Percentiles rank a stretch among this genome's conserved stretches.
phyloP scores from a whole-genome alignment of 768 basidiomycete genomes.

The Scleroderma bovista region DNA sequence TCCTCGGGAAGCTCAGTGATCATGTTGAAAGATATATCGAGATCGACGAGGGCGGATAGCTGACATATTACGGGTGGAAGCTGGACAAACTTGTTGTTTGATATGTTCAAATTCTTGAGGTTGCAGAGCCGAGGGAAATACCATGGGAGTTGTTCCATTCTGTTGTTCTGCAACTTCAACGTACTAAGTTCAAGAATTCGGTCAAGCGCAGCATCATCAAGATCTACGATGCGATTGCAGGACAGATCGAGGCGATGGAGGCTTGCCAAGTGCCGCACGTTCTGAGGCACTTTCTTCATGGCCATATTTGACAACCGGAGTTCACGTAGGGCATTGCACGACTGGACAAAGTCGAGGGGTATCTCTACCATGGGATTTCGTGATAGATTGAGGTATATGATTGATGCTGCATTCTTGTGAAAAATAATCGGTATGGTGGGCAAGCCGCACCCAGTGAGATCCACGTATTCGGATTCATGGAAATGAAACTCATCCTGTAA shows the following conservation, averaged over 20 bases:
- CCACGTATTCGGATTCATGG: constrained; percentile 70
- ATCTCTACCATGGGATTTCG: constrained; percentile 95
- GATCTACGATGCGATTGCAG: constrained; percentile 84
- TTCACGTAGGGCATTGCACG: constrained; percentile 77
- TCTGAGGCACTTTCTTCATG: constrained; percentile 88
- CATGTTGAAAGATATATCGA: constrained; percentile 94
- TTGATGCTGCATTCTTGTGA: constrained; percentile 77
- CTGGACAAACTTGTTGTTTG: constrained; percentile 85
- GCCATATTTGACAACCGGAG: constrained; percentile 87
- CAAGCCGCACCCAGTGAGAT: constrained; percentile 74
- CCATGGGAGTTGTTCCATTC: constrained; percentile 80
- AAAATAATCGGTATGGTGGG: constrained; percentile 86
- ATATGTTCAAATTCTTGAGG: constrained; percentile 82
- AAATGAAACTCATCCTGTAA: constrained; percentile 55
- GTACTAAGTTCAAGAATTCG: constrained; percentile 62
- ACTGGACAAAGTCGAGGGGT: constrained; percentile 93
- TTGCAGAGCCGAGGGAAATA: constrained; percentile 71
- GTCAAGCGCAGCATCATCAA: constrained; percentile 82
- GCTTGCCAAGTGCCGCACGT: constrained; percentile 66
- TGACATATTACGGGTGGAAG: constrained; percentile 74
- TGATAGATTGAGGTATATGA: constrained; percentile 82
- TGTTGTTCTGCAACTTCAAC: constrained; percentile 85
- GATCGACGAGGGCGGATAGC: constrained; percentile 68
- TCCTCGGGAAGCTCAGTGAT: constrained; percentile 77
- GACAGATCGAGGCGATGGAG: constrained; percentile 83